phyloP scores from a whole-genome alignment of 2,329 filamentous ascomycete genomes.

The Coniochaeta pulveracea region DNA sequence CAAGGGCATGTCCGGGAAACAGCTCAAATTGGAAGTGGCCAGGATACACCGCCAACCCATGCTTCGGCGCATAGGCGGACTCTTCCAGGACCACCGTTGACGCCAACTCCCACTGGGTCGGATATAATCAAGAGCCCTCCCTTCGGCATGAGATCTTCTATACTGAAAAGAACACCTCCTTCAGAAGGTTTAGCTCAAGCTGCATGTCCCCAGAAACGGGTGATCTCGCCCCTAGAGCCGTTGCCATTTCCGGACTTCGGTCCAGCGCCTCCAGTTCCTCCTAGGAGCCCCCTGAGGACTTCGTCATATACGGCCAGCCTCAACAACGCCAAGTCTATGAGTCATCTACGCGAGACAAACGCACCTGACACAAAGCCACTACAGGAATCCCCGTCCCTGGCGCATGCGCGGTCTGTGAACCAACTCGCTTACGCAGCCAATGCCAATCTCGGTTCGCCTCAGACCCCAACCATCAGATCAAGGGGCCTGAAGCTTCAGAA shows the following conservation, averaged over 20 bases:
- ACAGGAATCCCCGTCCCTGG: not conserved
- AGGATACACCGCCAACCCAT: slow-evolving; percentile 8
- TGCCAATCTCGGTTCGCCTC: not conserved
- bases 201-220: too few relatives aligned
- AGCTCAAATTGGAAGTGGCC: slow-evolving; percentile 23
- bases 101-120: slow-evolving; percentile 11
- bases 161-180: slow-evolving; percentile 9
- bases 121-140: slow-evolving; percentile 12
- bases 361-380: not conserved
- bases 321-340: not conserved
- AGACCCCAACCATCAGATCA: not conserved
- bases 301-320: slow-evolving; percentile 8
- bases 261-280: slow-evolving; percentile 11
- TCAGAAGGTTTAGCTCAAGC: too few relatives aligned
- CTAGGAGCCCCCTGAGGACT: slow-evolving; percentile 11
- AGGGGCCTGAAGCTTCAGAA: not conserved
- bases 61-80: slow-evolving; percentile 9
- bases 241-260: not conserved
- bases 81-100: slow-evolving; percentile 11
- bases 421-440: not conserved
- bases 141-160: not conserved
- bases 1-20: slow-evolving; percentile 23
- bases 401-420: not conserved
- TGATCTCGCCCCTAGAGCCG: too few relatives aligned
- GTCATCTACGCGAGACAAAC: not conserved